Conservation (phyloP, 1,284 basidiomycete species). For the Peniophora sp. region DNA sequence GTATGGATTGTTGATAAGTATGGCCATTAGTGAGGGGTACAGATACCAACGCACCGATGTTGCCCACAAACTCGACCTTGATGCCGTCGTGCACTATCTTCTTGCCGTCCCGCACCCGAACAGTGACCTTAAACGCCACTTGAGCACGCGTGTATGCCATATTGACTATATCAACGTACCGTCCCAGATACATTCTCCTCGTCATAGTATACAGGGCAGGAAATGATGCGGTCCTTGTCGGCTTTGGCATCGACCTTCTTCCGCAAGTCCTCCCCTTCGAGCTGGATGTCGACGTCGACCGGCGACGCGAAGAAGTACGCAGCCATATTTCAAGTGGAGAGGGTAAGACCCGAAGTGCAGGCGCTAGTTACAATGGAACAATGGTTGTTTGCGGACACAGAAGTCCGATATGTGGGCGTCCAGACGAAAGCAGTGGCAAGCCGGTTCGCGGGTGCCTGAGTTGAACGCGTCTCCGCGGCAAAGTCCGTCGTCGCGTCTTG, state of each 20-base stretch:
- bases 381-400: not conserved
- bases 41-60: conserved; percentile 67
- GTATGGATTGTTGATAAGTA: not conserved
- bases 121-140: conserved; percentile 56
- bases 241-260: conserved; percentile 71
- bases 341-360: not conserved
- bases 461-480: not conserved
- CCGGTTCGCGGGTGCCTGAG: not conserved
- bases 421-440: not conserved
- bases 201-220: conserved; percentile 93
- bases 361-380: not conserved
- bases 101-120: conserved; percentile 92
- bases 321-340: conserved; percentile 45
- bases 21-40: not conserved
- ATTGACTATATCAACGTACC: conserved; percentile 39
- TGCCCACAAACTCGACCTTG: conserved; percentile 95
- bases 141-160: not conserved
- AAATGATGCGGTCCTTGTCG: conserved; percentile 75
- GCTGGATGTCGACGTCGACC: conserved; percentile 86
- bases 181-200: conserved; percentile 86
- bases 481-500: not conserved
- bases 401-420: not conserved
- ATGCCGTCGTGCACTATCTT: conserved; percentile 94
- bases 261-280: conserved; percentile 81
- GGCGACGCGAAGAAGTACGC: conserved; percentile 91